These are phyloP conservation scores for Cyamopsis tetragonoloba DNA, from an alignment of 306 rosid genomes.

Conservation along the genomic window DNA sequence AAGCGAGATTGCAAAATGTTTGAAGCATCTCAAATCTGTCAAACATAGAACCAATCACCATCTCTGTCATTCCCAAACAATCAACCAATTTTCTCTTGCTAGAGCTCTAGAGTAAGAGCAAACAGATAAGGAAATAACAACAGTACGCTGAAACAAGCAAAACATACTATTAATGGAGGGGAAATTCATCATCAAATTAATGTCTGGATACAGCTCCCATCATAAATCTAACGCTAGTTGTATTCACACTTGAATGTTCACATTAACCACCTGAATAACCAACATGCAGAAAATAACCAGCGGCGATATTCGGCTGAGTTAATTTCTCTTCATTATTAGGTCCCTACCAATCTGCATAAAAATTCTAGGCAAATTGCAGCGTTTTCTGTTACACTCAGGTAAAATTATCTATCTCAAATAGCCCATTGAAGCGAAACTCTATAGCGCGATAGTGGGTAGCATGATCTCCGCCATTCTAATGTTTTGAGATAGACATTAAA, in stretches of 20 bases:
- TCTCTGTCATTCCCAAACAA: slow-evolving; percentile 5
- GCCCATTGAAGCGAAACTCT: too few relatives aligned
- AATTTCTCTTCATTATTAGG: not conserved
- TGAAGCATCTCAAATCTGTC: not conserved
- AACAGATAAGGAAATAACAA: not conserved
- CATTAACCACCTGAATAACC: not conserved
- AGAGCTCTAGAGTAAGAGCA: not conserved
- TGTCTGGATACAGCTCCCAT: not conserved
- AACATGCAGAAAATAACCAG: not conserved
- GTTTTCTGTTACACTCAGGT: not conserved
- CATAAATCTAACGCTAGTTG: not conserved
- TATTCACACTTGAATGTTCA: not conserved
- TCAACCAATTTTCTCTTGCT: not conserved
- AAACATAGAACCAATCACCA: not conserved
- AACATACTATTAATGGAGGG: not conserved
- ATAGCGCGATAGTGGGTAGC: too few relatives aligned
- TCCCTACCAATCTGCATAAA: not conserved
- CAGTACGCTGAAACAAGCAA: not conserved
- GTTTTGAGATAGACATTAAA: too few relatives aligned
- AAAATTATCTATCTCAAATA: too few relatives aligned
- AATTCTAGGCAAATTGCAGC: not conserved
- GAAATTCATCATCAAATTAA: not conserved
- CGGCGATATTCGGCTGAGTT: not conserved
- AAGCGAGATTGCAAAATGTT: not conserved
- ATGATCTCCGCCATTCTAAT: too few relatives aligned